Conservation (phyloP, 208 protist genomes). For the Phytomonas sp. region DNA sequence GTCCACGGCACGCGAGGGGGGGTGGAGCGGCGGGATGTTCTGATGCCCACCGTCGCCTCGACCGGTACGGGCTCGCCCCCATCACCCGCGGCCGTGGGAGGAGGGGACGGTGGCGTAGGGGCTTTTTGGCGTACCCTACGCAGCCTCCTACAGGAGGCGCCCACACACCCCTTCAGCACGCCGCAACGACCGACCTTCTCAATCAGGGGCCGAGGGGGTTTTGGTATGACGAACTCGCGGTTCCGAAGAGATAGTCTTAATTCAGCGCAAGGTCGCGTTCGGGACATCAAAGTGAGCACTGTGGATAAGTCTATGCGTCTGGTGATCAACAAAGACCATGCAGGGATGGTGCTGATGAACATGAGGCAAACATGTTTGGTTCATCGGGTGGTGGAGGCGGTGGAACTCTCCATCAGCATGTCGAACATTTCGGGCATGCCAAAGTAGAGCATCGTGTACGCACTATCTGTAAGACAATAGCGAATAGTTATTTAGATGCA, state of each 20-base stretch:
- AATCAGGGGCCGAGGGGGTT: neutral
- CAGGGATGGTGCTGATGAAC: constrained; percentile 13
- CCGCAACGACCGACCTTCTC: neutral
- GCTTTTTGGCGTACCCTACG: neutral
- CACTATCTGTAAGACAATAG: neutral
- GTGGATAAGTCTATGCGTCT: neutral
- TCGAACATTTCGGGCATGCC: neutral
- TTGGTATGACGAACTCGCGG: neutral
- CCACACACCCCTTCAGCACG: neutral
- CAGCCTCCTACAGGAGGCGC: neutral
- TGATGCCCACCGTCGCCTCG: neutral
- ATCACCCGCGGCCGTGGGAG: no score
- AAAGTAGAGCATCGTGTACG: neutral
- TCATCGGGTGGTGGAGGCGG: constrained; percentile 18
- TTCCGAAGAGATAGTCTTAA: neutral
- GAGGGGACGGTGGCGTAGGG: no score
- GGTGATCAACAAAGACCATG: neutral
- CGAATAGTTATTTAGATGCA: neutral
- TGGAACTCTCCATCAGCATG: neutral
- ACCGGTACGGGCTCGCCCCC: neutral
- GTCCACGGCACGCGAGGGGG: neutral
- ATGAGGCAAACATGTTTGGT: constrained; percentile 23
- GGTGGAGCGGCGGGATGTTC: neutral
- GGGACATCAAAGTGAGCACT: neutral
- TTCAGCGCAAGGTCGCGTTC: neutral